Evolutionary conservation across 148 eudicot genomes (phyloP), one percentile per base, ranked within the genome.

Genomic region (Camellia japonica): DNA sequence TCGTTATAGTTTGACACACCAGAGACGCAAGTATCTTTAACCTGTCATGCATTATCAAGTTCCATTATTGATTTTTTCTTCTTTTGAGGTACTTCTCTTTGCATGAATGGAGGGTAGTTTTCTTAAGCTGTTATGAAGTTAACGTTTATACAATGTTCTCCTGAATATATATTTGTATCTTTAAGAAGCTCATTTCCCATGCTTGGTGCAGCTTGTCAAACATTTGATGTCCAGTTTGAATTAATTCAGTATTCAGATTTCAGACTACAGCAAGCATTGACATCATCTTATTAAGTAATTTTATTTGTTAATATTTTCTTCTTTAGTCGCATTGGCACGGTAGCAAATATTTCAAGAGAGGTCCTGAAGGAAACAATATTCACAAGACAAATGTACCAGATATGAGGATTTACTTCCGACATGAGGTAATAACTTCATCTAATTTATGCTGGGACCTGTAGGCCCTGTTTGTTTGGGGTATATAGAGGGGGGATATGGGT

Each of bases 281-380:
- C 63, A 78, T 5, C 14, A 66, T 64, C 56, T 64, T 76, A 63
- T 47, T 41, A 59, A 20, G 46, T 78, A 30, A 38, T 15, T 67
- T 68, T 42, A 59, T 12, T 63, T 23, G 10, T 75, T 70, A 13
- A 76, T 46, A 18, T 55, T 49, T 47, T 82, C 16, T 71, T 73
- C 43, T 72, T 58, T 85, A 92, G 95, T 78, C 76, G 79, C 97
- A 91, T 77, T 92, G 97, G 97, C 92, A 89, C 9, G 97, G 97
- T 73, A 84, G 83, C 59, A 87, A 89, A 41, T 92, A 92, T 80
- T 90, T 78, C 87, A 80, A 83, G 86, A 79, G 89, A 82, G 89
- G 94, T 30, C 88, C 93, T 43, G 88, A 87, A 85, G 94, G 97
- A 71, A 90, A 92, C 46, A 90, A 92, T 74, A 90, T 91, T 63